Evolutionary conservation across 139 green algal genomes (phyloP).

Genomic region (Micromonas commoda): DNA sequence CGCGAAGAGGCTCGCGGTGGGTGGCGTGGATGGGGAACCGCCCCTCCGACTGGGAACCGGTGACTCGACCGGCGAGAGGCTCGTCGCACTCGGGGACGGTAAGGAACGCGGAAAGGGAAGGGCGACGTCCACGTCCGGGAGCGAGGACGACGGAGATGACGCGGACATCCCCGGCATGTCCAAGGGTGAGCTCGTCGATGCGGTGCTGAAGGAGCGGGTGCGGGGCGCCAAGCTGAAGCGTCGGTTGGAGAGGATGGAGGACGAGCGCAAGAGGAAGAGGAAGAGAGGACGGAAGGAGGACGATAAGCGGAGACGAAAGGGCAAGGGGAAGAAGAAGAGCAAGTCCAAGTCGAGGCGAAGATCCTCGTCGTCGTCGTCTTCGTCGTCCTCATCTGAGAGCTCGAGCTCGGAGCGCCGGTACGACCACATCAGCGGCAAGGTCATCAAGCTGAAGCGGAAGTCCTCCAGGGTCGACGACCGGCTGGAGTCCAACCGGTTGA

Average conservation of each 20-base stretch:
- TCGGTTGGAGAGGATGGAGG: too few species aligned
- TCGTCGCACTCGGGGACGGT: too few species aligned
- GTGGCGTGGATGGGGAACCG: too few species aligned
- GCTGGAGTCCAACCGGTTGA: not conserved
- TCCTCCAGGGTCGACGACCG: not conserved
- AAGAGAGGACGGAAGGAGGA: not conserved
- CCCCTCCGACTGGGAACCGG: too few species aligned
- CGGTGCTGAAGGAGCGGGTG: not conserved
- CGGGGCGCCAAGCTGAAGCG: not conserved
- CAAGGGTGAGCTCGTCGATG: too few species aligned
- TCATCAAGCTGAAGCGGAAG: not conserved
- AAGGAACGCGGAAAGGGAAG: too few species aligned
- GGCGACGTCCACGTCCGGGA: too few species aligned
- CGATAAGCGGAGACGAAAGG: not conserved
- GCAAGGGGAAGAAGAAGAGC: not conserved
- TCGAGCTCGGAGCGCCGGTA: not conserved
- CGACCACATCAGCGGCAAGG: not conserved
- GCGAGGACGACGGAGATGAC: too few species aligned
- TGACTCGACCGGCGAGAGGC: too few species aligned
- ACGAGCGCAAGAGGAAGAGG: not conserved
- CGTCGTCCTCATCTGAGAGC: not conserved
- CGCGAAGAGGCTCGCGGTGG: not conserved
- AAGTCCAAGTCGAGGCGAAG: not conserved
- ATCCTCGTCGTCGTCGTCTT: not conserved
- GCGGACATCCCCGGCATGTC: too few species aligned